Evolutionary conservation across 2,329 filamentous ascomycete genomes (phyloP).

Genomic region (Sporothrix euskadiensis): DNA sequence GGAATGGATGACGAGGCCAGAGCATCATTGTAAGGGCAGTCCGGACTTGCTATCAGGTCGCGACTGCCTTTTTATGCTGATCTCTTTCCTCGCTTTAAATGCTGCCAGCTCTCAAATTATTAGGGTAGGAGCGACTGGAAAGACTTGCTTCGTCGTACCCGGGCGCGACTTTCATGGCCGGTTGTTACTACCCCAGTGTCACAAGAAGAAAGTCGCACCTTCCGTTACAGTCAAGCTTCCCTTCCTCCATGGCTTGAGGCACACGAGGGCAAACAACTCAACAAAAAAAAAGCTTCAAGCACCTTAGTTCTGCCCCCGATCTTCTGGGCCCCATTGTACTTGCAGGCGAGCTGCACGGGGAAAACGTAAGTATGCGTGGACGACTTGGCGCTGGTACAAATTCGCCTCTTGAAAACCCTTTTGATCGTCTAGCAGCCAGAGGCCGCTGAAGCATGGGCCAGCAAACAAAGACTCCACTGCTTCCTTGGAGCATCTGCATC

Average conservation of each 20-base stretch:
- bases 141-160: background rate
- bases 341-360: background rate
- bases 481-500: background rate
- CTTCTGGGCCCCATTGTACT: background rate
- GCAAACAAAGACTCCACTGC: background rate
- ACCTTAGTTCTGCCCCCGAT: slow-evolving; percentile 8
- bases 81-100: background rate
- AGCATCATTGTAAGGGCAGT: background rate
- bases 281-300: slow-evolving; percentile 20
- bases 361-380: background rate
- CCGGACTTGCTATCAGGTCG: background rate
- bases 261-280: background rate
- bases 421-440: slow-evolving; percentile 9
- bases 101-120: background rate
- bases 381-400: slow-evolving; percentile 12
- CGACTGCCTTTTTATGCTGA: background rate
- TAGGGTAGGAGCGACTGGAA: slow-evolving; percentile 1
- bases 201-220: slow-evolving; percentile 19
- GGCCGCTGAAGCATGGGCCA: background rate
- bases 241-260: background rate
- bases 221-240: background rate
- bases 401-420: slow-evolving; percentile 20
- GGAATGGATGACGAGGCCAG: background rate
- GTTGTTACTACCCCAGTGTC: background rate
- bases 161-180: background rate